Conservation (phyloP, 1,284 basidiomycete species). For the Athelia psychrophila region DNA sequence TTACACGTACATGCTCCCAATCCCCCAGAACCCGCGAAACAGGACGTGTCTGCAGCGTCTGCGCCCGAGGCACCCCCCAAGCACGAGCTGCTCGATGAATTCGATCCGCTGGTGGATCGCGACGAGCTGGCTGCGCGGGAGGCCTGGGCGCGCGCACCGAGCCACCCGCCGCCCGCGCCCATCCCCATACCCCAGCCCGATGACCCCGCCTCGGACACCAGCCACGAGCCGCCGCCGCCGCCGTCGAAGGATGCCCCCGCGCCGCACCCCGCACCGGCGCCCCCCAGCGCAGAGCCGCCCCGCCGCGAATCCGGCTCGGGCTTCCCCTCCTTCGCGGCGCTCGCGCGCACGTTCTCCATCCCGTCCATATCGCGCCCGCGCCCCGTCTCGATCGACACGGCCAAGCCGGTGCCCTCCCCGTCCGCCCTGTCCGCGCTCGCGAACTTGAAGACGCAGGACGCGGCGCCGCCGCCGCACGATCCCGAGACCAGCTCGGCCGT, state of each 20-base stretch:
- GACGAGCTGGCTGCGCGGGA: constrained; percentile 56
- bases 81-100: constrained; percentile 51
- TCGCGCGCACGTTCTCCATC: constrained; percentile 63
- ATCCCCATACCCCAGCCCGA: not conserved
- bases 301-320: constrained; percentile 30
- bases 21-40: too few species aligned
- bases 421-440: constrained; percentile 53
- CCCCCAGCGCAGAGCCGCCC: constrained; percentile 21
- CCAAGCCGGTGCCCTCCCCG: constrained; percentile 51
- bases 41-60: not conserved
- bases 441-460: constrained; percentile 38
- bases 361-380: constrained; percentile 43
- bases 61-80: not conserved
- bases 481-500: constrained; percentile 3
- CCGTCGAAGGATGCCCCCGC: constrained; percentile 7
- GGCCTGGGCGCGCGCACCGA: constrained; percentile 58
- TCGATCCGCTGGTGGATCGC: constrained; percentile 60
- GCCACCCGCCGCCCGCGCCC: constrained; percentile 41
- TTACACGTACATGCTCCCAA: not conserved
- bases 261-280: constrained; percentile 8
- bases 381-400: constrained; percentile 57
- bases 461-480: constrained; percentile 3
- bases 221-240: constrained; percentile 12
- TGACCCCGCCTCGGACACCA: constrained; percentile 12
- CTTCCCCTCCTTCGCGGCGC: constrained; percentile 58